phyloP scores from a whole-genome alignment of 139 green algal genomes.

The Tetraselmis striata region DNA sequence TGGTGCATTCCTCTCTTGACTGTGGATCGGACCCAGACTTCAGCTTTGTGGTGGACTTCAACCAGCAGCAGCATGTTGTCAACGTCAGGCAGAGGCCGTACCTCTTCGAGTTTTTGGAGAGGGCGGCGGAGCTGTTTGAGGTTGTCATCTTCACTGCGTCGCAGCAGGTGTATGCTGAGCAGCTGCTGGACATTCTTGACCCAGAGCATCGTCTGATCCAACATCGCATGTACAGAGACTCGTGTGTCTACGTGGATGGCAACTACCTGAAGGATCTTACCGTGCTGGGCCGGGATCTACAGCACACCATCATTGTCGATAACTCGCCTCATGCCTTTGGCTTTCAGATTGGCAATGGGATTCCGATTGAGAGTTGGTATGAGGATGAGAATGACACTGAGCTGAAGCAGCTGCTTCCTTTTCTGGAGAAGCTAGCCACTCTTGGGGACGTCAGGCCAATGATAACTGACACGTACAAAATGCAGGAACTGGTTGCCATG shows the following conservation, averaged over 20 bases:
- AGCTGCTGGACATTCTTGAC: conserved; percentile 76
- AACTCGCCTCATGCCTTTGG: conserved; percentile 85
- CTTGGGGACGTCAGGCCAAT: conserved; percentile 65
- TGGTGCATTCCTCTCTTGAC: conserved; percentile 40
- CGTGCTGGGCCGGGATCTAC: conserved; percentile 83
- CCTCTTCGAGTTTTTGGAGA: conserved; percentile 59
- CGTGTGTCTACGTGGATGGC: conserved; percentile 85
- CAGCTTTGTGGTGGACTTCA: conserved; percentile 65
- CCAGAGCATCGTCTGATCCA: conserved; percentile 59
- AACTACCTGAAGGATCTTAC: conserved; percentile 88
- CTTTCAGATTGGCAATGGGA: conserved; percentile 87
- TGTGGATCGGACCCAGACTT: conserved; percentile 45
- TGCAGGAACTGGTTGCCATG: conserved; percentile 54
- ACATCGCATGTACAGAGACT: conserved; percentile 88
- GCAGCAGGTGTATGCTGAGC: conserved; percentile 70
- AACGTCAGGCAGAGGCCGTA: conserved; percentile 58
- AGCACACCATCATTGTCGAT: conserved; percentile 84
- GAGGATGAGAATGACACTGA: conserved; percentile 36
- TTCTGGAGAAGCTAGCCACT: conserved; percentile 67
- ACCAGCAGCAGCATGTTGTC: conserved; percentile 53
- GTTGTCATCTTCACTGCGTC: conserved; percentile 79
- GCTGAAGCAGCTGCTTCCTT: conserved; percentile 74
- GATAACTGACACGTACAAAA: conserved; percentile 57
- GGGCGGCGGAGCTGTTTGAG: conserved; percentile 63
- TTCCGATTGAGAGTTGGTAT: conserved; percentile 90